These are phyloP conservation scores for Plenodomus tracheiphilus DNA, from an alignment of 2,329 filamentous ascomycete species.

Conservation along the genomic window DNA sequence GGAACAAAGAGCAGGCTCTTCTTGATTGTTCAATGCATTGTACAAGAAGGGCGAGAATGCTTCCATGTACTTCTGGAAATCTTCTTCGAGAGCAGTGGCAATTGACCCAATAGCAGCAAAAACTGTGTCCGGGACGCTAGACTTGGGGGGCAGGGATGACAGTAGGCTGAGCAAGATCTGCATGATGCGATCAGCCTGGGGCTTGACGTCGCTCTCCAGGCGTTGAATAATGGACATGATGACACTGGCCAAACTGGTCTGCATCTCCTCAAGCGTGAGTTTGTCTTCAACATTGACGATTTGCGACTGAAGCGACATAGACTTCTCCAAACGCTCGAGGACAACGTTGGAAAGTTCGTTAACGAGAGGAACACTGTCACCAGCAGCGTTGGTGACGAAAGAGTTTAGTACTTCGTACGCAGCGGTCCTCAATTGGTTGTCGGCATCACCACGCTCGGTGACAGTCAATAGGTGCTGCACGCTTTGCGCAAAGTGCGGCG, in stretches of 20 bases:
- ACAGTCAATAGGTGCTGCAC: slow-evolving; percentile 82
- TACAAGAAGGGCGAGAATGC: slow-evolving; percentile 90
- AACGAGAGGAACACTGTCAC: slow-evolving; percentile 79
- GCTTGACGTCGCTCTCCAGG: slow-evolving; percentile 86
- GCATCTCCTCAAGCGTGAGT: slow-evolving; percentile 95
- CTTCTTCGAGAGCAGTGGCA: slow-evolving; percentile 86
- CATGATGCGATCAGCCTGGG: slow-evolving; percentile 94
- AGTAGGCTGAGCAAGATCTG: slow-evolving; percentile 81
- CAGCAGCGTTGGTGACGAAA: slow-evolving; percentile 88
- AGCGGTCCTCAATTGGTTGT: slow-evolving; percentile 88
- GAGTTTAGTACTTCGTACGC: slow-evolving; percentile 96
- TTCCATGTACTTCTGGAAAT: slow-evolving; percentile 97
- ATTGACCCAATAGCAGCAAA: slow-evolving; percentile 93
- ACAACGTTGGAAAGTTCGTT: slow-evolving; percentile 84
- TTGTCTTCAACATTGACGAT: slow-evolving; percentile 97
- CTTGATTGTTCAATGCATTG: slow-evolving; percentile 92
- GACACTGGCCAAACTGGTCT: slow-evolving; percentile 91
- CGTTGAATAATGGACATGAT: slow-evolving; percentile 89
- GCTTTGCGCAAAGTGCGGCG: slow-evolving; percentile 90
- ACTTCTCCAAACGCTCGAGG: slow-evolving; percentile 87
- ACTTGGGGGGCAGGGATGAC: slow-evolving; percentile 76
- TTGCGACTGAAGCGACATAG: slow-evolving; percentile 84
- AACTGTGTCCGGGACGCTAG: slow-evolving; percentile 89
- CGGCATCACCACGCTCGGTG: slow-evolving; percentile 79
- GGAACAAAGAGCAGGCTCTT: slow-evolving; percentile 89